Evolutionary conservation across 352 stramenopile species (phyloP).

Genomic region (Globisporangium ultimum): DNA sequence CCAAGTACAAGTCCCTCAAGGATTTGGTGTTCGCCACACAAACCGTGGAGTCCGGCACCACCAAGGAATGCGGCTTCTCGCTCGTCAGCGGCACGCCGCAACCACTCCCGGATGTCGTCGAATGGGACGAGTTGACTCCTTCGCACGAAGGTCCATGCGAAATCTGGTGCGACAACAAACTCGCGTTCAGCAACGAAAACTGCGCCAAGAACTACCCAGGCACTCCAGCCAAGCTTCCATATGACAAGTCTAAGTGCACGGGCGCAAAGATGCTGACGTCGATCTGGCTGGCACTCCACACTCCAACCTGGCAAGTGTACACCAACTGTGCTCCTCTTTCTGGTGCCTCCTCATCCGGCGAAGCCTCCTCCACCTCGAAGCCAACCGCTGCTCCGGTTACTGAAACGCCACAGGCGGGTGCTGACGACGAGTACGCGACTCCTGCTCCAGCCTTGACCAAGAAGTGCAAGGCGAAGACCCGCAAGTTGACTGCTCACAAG

Average conservation of each 20-base stretch:
- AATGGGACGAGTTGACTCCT: slow-evolving; percentile 33
- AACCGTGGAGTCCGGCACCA: slow-evolving; percentile 9
- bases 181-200: slow-evolving; percentile 46
- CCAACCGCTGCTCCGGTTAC: neutral
- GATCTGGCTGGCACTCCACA: slow-evolving; percentile 39
- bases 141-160: slow-evolving; percentile 49
- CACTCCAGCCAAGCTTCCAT: slow-evolving; percentile 31
- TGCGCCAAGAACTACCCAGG: slow-evolving; percentile 33
- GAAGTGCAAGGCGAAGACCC: too few relatives aligned
- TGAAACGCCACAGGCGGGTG: neutral
- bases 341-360: neutral
- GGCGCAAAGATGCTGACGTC: slow-evolving; percentile 31
- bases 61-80: slow-evolving; percentile 25
- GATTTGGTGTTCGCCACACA: too few relatives aligned
- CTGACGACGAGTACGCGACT: slow-evolving; percentile 2
- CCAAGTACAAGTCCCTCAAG: slow-evolving; percentile 32
- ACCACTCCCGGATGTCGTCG: slow-evolving; percentile 33
- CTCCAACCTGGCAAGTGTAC: slow-evolving; percentile 27
- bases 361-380: slow-evolving; percentile 1
- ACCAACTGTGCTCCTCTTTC: slow-evolving; percentile 15
- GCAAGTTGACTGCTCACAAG: too few relatives aligned
- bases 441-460: neutral
- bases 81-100: slow-evolving; percentile 11
- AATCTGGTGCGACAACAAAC: slow-evolving; percentile 44
- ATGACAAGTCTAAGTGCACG: slow-evolving; percentile 40